Evolutionary conservation across 768 basidiomycete genomes (phyloP), one percentile per base, ranked within the genome.

Genomic region (Mrakia frigida): DNA sequence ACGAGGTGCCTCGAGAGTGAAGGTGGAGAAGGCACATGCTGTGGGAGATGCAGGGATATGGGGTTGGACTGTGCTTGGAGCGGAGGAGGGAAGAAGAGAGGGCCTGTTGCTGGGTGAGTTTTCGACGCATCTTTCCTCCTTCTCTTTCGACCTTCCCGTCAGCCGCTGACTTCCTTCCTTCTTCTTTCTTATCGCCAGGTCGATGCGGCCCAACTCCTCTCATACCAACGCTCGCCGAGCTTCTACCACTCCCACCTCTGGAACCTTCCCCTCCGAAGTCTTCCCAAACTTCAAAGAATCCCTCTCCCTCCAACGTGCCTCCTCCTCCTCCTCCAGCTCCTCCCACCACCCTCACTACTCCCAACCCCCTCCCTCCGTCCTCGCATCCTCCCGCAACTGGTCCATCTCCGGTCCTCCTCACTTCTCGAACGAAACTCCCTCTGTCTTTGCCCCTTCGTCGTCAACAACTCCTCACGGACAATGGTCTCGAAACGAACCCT

Each of bases 1-100:
- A 76, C 75, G 31, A 39, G 70, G 31, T 76, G 75, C 37, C 41
- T 70, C n/a, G 69, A 59, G 39, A 14, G 13, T 31, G 75, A 76
- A 23, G 69, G 75, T 3, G 43, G 50, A 21, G 61, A 31, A 18
- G 46, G 37, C 4, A 37, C 61, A 7, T 63, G 60, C 35, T 52
- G 56, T 28, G 37, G 28, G 60, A 43, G 75, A n/a, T 76, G 75
- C 41, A 63, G 63, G 7, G 75, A 76, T 39, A 16, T 72, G 35
- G 70, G 46, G 16, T 35, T 65, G 33, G 31, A 70, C 3, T 76
- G 75, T 46, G 70, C 59, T 3, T 76, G 75, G 75, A 50, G 69
- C 16, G 75, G 69, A 63, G 28, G 68, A 28, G 33, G 18, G 41
- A 76, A 67, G 46, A 76, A 72, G 63, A 13, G 75, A 28, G 75